A percentile compares a stretch with the other conserved stretches of the same genome.
Evolutionary conservation across 805 yeast species (phyloP).

Genomic region (Suhomyces pyralidae): DNA sequence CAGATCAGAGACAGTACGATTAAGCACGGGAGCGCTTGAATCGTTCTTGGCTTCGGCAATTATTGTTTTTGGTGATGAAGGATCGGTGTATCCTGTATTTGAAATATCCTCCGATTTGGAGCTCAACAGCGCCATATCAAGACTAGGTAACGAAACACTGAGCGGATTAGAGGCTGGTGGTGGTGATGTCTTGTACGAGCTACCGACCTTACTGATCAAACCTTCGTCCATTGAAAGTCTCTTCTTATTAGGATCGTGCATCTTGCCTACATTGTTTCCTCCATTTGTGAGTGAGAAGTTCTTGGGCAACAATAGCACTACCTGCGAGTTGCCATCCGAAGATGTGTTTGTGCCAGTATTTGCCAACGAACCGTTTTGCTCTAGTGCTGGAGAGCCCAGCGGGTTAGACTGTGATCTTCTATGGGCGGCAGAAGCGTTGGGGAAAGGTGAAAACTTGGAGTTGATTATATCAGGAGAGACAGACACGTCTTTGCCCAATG

Average conservation of each 20-base stretch:
- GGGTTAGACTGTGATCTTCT: slow-evolving; percentile 37
- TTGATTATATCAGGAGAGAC: slow-evolving; percentile 19
- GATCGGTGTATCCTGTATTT: neutral
- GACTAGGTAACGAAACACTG: neutral
- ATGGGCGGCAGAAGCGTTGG: slow-evolving; percentile 16
- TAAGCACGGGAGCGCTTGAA: neutral
- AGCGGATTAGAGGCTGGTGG: neutral
- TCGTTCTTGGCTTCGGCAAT: neutral
- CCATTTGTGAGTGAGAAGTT: slow-evolving; percentile 35
- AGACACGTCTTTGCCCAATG: slow-evolving; percentile 21
- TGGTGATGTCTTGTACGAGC: slow-evolving; percentile 4
- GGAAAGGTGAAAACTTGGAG: slow-evolving; percentile 16
- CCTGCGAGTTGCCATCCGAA: slow-evolving; percentile 28
- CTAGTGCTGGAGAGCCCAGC: slow-evolving; percentile 19
- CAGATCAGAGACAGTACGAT: neutral
- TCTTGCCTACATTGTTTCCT: neutral
- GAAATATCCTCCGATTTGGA: neutral
- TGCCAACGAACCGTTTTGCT: slow-evolving; percentile 4
- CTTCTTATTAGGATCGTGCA: slow-evolving; percentile 17
- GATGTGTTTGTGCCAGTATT: neutral
- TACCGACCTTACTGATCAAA: slow-evolving; percentile 1
- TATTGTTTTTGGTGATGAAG: neutral
- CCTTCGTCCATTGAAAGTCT: slow-evolving; percentile 26
- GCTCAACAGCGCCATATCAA: neutral
- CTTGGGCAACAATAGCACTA: slow-evolving; percentile 50